phyloP scores from a whole-genome alignment of 768 basidiomycete species.

The Lanmaoa rubissima region DNA sequence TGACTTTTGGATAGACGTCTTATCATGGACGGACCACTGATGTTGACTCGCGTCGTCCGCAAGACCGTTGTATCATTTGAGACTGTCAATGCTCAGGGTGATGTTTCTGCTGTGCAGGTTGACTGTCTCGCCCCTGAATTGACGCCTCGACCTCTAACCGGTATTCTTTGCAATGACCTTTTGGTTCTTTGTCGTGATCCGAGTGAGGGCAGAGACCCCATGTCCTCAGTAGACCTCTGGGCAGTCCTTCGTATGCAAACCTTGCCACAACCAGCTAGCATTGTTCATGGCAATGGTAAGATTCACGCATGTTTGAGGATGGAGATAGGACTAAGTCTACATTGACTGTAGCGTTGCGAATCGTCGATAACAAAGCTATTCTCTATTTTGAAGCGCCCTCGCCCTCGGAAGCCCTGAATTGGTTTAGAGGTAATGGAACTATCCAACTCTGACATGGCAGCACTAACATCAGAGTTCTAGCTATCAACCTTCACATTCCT shows the following conservation, averaged over 20 bases:
- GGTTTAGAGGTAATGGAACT: slow-evolving; percentile 74
- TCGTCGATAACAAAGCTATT: slow-evolving; percentile 91
- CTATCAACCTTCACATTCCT: slow-evolving; percentile 88
- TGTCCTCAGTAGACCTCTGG: slow-evolving; percentile 85
- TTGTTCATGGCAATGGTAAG: slow-evolving; percentile 83
- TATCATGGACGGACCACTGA: slow-evolving; percentile 87
- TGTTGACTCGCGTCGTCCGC: slow-evolving; percentile 87
- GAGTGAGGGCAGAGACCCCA: slow-evolving; percentile 73
- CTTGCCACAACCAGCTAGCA: slow-evolving; percentile 82
- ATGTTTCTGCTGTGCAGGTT: slow-evolving; percentile 79
- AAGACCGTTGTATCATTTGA: slow-evolving; percentile 82
- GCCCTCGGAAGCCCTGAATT: slow-evolving; percentile 81
- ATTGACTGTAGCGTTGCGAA: slow-evolving; percentile 59
- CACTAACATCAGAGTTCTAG: slow-evolving; percentile 37
- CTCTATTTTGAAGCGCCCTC: slow-evolving; percentile 85
- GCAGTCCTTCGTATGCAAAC: slow-evolving; percentile 97
- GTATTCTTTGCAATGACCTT: slow-evolving; percentile 90
- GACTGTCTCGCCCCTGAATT: slow-evolving; percentile 87
- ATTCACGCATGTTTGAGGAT: not conserved
- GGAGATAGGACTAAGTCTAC: slow-evolving; percentile 5
- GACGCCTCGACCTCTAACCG: slow-evolving; percentile 74
- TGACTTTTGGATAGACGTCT: slow-evolving; percentile 57
- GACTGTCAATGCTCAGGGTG: slow-evolving; percentile 72
- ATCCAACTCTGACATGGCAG: slow-evolving; percentile 6
- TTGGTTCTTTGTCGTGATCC: slow-evolving; percentile 90